Percentiles rank a stretch among this genome's conserved stretches.
Conservation (phyloP, 768 basidiomycete species). For the Coprinopsis strossmayeri region DNA sequence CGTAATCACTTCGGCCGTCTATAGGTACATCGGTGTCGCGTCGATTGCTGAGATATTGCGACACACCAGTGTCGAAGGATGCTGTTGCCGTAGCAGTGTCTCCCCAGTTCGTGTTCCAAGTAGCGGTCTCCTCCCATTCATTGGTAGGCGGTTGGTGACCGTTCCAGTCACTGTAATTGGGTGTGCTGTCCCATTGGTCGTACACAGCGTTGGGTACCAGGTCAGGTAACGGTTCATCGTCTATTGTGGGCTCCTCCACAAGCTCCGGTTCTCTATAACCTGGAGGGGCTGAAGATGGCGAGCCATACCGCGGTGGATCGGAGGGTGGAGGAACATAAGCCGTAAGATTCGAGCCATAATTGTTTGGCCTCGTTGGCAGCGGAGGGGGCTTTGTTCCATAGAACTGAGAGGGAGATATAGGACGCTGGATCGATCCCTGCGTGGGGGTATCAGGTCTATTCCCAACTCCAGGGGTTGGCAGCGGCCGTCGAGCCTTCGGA, state of each 20-base stretch:
- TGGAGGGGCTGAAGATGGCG: constrained; percentile 20
- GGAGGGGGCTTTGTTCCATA: constrained; percentile 33
- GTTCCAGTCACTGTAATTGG: constrained; percentile 7
- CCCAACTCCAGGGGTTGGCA: constrained; percentile 35
- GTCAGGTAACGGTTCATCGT: constrained; percentile 28
- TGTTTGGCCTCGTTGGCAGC: constrained; percentile 31
- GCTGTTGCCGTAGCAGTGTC: neutral
- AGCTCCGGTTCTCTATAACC: constrained; percentile 54
- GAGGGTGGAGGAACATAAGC: constrained; percentile 26
- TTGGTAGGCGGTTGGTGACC: neutral
- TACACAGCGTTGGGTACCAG: constrained; percentile 34
- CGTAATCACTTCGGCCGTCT: constrained; percentile 50
- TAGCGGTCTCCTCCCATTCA: constrained; percentile 15
- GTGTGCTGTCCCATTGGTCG: constrained; percentile 3
- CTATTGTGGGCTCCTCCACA: constrained; percentile 31
- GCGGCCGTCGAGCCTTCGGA: constrained; percentile 38
- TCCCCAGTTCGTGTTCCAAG: constrained; percentile 14
- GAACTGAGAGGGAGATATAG: constrained; percentile 30
- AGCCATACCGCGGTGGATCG: constrained; percentile 31
- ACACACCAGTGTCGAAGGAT: constrained; percentile 11
- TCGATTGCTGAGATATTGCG: constrained; percentile 20
- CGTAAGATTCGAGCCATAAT: constrained; percentile 39
- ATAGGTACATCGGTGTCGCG: constrained; percentile 35
- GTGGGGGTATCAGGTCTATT: constrained; percentile 33
- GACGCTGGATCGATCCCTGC: constrained; percentile 17